phyloP scores from a whole-genome alignment of 805 yeast genomes.

The Saturnispora galanensis region DNA sequence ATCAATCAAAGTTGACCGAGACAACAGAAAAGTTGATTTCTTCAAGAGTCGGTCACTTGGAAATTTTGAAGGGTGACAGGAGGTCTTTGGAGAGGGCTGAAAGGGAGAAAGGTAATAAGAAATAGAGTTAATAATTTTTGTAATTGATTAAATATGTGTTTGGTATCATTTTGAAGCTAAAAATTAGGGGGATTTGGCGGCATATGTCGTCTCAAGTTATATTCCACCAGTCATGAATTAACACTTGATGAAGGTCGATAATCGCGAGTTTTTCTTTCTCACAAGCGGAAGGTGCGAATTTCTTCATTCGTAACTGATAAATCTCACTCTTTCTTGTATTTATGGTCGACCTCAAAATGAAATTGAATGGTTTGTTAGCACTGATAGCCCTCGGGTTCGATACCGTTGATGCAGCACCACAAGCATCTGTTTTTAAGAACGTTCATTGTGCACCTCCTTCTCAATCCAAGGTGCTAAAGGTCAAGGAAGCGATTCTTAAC shows the following conservation, averaged over 20 bases:
- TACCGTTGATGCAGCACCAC: too few relatives aligned
- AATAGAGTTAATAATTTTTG: background rate
- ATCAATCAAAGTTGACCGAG: slow-evolving; percentile 19
- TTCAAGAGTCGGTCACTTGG: slow-evolving; percentile 88
- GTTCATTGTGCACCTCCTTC: background rate
- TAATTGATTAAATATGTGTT: background rate
- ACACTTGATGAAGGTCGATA: too few relatives aligned
- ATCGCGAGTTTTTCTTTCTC: too few relatives aligned
- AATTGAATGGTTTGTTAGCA: background rate
- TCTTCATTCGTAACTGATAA: too few relatives aligned
- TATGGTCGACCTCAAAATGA: background rate
- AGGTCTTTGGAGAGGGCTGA: slow-evolving; percentile 61
- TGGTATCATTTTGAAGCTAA: too few relatives aligned
- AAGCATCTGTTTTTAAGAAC: slow-evolving; percentile 22
- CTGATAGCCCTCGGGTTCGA: slow-evolving; percentile 7
- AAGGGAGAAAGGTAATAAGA: slow-evolving; percentile 6
- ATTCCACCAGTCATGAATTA: too few relatives aligned
- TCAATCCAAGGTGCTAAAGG: slow-evolving; percentile 3
- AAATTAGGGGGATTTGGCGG: too few relatives aligned
- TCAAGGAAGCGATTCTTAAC: slow-evolving; percentile 9
- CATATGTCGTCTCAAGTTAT: too few relatives aligned
- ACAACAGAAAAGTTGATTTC: slow-evolving; percentile 78
- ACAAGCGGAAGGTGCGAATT: too few relatives aligned
- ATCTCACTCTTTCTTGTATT: too few relatives aligned
- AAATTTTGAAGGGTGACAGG: slow-evolving; percentile 82